Evolutionary conservation across 805 yeast genomes (phyloP).

Genomic region (Schizosaccharomyces cryophilus): DNA sequence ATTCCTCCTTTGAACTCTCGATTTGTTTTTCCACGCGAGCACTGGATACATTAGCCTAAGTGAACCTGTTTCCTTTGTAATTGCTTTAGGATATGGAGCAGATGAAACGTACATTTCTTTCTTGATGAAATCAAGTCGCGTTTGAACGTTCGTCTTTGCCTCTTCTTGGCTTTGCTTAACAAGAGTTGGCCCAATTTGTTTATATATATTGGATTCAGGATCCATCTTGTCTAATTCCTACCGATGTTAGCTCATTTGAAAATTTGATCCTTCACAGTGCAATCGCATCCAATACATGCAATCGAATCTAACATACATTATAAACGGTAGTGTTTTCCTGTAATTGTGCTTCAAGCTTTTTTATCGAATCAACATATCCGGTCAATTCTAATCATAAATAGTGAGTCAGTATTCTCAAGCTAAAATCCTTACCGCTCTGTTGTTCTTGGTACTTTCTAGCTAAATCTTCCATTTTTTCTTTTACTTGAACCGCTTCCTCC

Average conservation of each 20-base stretch:
- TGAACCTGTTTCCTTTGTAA: neutral
- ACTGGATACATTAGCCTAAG: neutral
- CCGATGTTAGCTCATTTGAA: no score
- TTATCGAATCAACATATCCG: constrained; percentile 46
- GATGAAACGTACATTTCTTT: constrained; percentile 31
- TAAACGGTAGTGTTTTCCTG: constrained; percentile 84
- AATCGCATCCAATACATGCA: no score
- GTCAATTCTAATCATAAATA: constrained; percentile 11
- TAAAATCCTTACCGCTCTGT: neutral
- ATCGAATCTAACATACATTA: constrained; percentile 13
- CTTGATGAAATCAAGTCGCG: constrained; percentile 70
- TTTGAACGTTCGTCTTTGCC: constrained; percentile 61
- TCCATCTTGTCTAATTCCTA: constrained; percentile 41
- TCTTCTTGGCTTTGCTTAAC: constrained; percentile 71
- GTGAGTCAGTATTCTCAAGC: no score
- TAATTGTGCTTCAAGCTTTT: constrained; percentile 70
- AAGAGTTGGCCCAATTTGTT: constrained; percentile 75
- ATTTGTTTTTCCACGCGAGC: neutral
- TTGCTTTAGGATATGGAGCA: neutral
- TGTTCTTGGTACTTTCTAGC: neutral
- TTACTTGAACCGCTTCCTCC: neutral
- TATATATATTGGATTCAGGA: constrained; percentile 56
- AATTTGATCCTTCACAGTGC: no score
- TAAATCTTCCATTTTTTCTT: neutral
- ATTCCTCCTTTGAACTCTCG: neutral